Base-by-base conservation (phyloP, 75 land plant species). In the Chamaecyparis obtusa region DNA sequence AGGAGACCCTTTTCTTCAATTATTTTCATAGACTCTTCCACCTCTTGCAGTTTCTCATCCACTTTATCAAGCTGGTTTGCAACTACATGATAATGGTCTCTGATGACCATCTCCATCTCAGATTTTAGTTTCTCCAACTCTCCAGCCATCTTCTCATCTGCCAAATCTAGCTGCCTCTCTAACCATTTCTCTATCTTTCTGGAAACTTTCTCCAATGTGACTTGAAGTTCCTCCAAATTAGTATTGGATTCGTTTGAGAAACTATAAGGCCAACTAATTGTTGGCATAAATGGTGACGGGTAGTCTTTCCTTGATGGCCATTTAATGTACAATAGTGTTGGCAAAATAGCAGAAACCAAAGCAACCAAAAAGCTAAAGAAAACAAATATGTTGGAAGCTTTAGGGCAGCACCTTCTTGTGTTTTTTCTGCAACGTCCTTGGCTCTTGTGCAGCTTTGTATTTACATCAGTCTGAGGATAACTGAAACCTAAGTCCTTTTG, bases 171-270 rank as follows among this genome's bases (percentile, higher is more conserved):
- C 37, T 92, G 80, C 32, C 86, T 88, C 17, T 87, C 92, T 41
- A 94, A 76, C 84, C 91, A 92, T 84, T 86, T 88, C 39, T 92
- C 99, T 56, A 95, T 86, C 84, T 95, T 98, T 78, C 87, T 88
- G 39, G 95, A 97, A 17, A 96, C 88, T 14, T 89, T 90, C 51
- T 95, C 99, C 56, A 98, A 89, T 86, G 95, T 97, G 19, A 93
- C 94, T 91, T 94, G 95, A 87, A 95, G 89, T 94, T 64, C 88
- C 30, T 89, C 89, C 49, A 83, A 49, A 43, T 83, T 49, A 83
- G 56, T 83, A 32, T 43, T 46, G 2, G 48, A 16, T 1, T 77
- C 13, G 5, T 64, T 64, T 64, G 27, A 64, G 69, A 64, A 64
- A 21, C 7, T 64, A 21, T 5, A 27, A 64, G 5, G n/a, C 24